phyloP scores from a whole-genome alignment of 2,329 filamentous ascomycete species.

The Trichoderma polysporum region DNA sequence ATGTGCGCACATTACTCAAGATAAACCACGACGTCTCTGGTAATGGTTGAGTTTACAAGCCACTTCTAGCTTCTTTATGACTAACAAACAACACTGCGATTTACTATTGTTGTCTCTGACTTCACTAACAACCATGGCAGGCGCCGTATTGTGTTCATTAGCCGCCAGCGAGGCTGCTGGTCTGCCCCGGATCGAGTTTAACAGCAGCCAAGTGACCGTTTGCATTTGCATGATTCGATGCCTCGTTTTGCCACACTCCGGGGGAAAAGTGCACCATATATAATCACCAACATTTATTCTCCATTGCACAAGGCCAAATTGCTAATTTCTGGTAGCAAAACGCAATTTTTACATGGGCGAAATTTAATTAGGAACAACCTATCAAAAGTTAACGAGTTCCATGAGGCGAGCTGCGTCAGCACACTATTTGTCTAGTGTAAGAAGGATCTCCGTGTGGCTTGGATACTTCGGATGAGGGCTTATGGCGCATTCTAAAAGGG shows the following conservation, averaged over 20 bases:
- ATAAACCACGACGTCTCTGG: too few species aligned
- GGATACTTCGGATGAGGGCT: not conserved
- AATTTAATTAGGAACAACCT: not conserved
- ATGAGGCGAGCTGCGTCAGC: not conserved
- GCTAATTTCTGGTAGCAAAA: not conserved
- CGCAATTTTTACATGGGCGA: not conserved
- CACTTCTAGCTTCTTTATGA: too few species aligned
- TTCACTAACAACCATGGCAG: not conserved
- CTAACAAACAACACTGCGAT: too few species aligned
- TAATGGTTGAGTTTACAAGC: too few species aligned
- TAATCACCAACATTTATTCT: not conserved
- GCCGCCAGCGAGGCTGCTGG: not conserved
- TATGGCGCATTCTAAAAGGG: not conserved
- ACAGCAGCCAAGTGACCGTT: not conserved
- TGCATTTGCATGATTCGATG: too few species aligned
- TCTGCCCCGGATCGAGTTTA: not conserved
- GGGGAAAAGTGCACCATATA: not conserved
- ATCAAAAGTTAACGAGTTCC: not conserved
- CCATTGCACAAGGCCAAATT: not conserved
- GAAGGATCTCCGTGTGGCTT: slow-evolving; percentile 2
- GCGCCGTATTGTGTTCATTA: not conserved
- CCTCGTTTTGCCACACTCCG: not conserved
- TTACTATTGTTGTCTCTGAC: too few species aligned
- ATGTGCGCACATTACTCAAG: too few species aligned
- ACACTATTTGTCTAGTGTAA: not conserved